phyloP scores from a whole-genome alignment of 306 rosid species.

The Malus orientalis region DNA sequence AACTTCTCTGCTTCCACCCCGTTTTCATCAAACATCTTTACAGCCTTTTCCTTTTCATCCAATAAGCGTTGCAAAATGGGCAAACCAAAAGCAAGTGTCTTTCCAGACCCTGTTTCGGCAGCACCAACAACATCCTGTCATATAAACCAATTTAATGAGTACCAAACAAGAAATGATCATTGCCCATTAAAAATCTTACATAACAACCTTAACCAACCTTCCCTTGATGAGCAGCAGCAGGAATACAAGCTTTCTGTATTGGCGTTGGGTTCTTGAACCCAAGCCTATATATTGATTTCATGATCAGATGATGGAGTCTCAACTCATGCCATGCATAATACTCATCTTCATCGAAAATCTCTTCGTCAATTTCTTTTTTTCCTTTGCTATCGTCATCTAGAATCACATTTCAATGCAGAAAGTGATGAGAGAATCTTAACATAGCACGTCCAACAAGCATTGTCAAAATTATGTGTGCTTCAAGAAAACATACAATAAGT shows the following conservation, averaged over 20 bases:
- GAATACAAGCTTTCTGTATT: conserved; percentile 88
- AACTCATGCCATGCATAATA: conserved; percentile 80
- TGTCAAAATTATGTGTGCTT: neutral
- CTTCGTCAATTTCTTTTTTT: conserved; percentile 37
- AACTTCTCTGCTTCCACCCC: conserved; percentile 40
- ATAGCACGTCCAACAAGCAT: neutral
- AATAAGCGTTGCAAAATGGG: conserved; percentile 92
- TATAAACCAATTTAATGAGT: conserved; percentile 13
- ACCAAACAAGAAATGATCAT: conserved; percentile 2
- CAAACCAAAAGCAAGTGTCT: conserved; percentile 95
- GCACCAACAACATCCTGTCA: conserved; percentile 95
- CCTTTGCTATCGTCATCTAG: conserved; percentile 21
- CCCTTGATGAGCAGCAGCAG: conserved; percentile 97
- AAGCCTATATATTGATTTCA: conserved; percentile 68
- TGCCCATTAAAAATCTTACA: conserved; percentile 1
- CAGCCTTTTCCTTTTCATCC: conserved; percentile 76
- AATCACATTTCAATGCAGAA: conserved; percentile 7
- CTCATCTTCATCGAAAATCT: conserved; percentile 53
- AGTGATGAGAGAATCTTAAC: neutral
- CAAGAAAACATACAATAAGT: neutral
- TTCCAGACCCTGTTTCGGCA: conserved; percentile 96
- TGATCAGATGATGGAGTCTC: conserved; percentile 81
- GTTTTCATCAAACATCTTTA: conserved; percentile 34
- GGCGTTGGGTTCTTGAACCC: conserved; percentile 93
- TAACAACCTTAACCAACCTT: conserved; percentile 55